Base-by-base conservation (phyloP, 2,329 filamentous ascomycete species). In the Thielaviopsis punctulata region DNA sequence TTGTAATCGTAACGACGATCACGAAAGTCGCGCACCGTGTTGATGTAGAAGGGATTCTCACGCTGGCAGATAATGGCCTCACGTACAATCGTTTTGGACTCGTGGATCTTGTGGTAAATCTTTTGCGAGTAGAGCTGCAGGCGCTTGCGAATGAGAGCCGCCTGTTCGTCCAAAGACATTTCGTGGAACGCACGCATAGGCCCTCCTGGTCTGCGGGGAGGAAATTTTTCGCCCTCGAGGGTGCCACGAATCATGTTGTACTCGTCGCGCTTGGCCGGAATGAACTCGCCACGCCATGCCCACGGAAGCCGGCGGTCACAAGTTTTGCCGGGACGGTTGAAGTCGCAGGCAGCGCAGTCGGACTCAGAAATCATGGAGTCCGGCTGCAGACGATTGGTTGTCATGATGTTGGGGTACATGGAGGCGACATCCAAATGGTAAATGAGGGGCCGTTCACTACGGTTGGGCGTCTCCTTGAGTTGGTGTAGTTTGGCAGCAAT, bases 331-430 rank as follows among this genome's bases (percentile, higher is more conserved):
- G 92, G 92, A 45, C 92, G 75, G 59, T 98, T 98, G 72, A 98
- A 98, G 64, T 98, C 93, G 66, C 93, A 98, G 10, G 92, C 89
- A 2, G 92, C 92, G 61, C 93, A 98, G 60, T 95, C 87, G 0
- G 89, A 86, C 64, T 98, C 93, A 47, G 90, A 73, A 51, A 98
- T 93, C 88, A 98, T 94, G n/a, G 92, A 96, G 65, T 98, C 92
- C 0, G 92, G 92, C 60, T 98, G 92, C 46, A 98, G 68, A 64
- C 92, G 84, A 65, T 98, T 98, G 1, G 92, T 98, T 1, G 93
- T 98, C 93, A 98, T 98, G 65, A 98, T 98, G 66, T 98, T 98
- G 9, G 92, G 92, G 64, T 98, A 98, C 92, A 98, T 98, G 55
- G 92, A 95, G 18, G 92, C 92, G 54, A 98, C 93, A 63, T 98